These are phyloP conservation scores for Wickerhamomyces subpelliculosus DNA, from an alignment of 805 yeast species.

Conservation along the genomic window DNA sequence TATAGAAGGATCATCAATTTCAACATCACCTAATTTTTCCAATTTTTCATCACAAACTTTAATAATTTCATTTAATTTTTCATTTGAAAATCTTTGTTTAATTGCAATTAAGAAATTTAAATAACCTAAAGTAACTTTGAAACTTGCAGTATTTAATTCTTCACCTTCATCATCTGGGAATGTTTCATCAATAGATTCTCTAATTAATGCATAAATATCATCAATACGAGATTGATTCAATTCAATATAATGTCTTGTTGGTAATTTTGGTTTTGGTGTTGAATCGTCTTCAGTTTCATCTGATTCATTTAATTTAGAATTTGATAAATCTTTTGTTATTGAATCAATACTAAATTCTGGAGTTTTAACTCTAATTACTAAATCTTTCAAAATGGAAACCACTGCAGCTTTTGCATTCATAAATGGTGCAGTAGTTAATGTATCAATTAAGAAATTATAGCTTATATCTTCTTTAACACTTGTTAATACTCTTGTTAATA, in stretches of 20 bases:
- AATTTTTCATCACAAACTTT: constrained; percentile 18
- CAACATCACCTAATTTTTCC: constrained; percentile 4
- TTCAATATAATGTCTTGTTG: constrained; percentile 37
- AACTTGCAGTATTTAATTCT: constrained; percentile 18
- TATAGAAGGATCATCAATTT: not conserved
- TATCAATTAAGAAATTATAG: constrained; percentile 55
- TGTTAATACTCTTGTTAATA: constrained; percentile 58
- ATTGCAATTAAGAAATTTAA: constrained; percentile 44
- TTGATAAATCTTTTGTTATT: constrained; percentile 3
- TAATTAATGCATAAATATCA: constrained; percentile 36
- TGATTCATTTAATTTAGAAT: constrained; percentile 3
- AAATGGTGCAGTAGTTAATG: constrained; percentile 61
- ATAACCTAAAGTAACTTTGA: constrained; percentile 45
- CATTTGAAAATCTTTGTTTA: constrained; percentile 24
- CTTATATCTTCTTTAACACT: constrained; percentile 47
- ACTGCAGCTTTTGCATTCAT: constrained; percentile 51
- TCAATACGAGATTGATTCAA: constrained; percentile 35
- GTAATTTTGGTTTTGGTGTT: constrained; percentile 29
- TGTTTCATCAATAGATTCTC: constrained; percentile 28
- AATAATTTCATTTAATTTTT: constrained; percentile 24
- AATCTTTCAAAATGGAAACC: constrained; percentile 63
- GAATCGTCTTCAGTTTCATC: constrained; percentile 1
- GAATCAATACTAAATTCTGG: constrained; percentile 4
- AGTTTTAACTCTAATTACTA: constrained; percentile 35
- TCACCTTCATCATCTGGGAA: constrained; percentile 11